Evolutionary conservation across 2,329 filamentous ascomycete genomes (phyloP), one percentile per base, ranked within the genome.

Genomic region (Aspergillus novoparasiticus): DNA sequence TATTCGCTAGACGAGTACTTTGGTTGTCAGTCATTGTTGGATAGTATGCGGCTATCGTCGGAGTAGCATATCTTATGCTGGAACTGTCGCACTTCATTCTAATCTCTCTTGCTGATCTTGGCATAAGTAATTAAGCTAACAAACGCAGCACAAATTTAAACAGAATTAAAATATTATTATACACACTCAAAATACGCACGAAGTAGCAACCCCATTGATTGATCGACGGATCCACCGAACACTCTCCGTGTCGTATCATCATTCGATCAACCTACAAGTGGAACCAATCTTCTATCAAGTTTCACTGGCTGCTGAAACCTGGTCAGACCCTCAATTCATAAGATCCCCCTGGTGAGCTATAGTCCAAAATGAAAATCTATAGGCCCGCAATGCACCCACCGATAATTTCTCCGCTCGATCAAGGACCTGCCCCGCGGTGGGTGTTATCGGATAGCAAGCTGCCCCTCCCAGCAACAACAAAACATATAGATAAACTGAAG

Each of bases 341-440:
- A 30, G 14, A 2, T 34, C 11, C 30, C 51, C 51, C 51, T 36
- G 28, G 4, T 23, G 28, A 54, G n/a, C 16, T 54, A 19, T n/a
- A 32, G 30, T 21, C n/a, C 4, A 14, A 2, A 3, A 23, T 14
- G 43, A 30, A 28, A 30, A 16, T 28, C 19, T 9, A 51, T 51
- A 51, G 51, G 28, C n/a, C 51, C 6, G n/a, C 26, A n/a, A 19
- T 16, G 23, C 53, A 57, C 48, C 56, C 60, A 58, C 60, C 60
- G 55, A 58, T 57, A 58, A 55, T 62, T 62, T 62, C 60, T 62
- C 60, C 60, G 60, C 59, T 48, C 59, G 36, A 53, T 23, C 23
- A 16, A 19, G 12, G 41, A 30, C 12, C 26, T 51, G 46, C 56
- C 56, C 55, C 60, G 55, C 56, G 60, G 48, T 43, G 28, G n/a